A percentile compares a stretch with the other conserved stretches of the same genome.
Conservation (phyloP, 2,329 filamentous ascomycete genomes). For the Anthostomella pinea region DNA sequence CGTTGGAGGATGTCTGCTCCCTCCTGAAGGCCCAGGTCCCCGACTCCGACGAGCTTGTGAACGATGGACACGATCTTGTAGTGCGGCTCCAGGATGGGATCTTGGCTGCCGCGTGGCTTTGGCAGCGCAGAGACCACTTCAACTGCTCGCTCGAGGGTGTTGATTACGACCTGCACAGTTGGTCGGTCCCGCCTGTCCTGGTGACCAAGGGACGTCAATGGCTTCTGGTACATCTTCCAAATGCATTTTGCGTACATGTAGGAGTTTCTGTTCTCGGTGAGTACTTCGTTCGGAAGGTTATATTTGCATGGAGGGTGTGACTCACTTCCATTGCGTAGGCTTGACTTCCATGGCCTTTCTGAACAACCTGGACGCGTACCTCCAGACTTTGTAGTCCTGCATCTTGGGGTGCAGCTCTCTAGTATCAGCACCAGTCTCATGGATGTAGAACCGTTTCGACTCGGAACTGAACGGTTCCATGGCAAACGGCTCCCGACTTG, state of each 20-base stretch:
- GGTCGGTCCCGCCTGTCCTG: conserved; percentile 40
- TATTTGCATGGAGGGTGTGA: conserved; percentile 9
- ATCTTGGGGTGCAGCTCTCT: conserved; percentile 54
- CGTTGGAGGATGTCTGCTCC: conserved; percentile 53
- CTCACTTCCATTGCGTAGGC: conserved; percentile 56
- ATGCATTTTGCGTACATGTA: conserved; percentile 62
- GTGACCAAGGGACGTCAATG: conserved; percentile 40
- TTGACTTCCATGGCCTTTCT: conserved; percentile 53
- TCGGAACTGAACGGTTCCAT: conserved; percentile 61
- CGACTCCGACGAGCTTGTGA: conserved; percentile 71
- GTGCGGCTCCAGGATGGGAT: conserved; percentile 85
- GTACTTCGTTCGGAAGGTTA: conserved; percentile 1
- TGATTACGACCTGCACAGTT: conserved; percentile 42
- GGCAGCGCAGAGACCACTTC: conserved; percentile 49
- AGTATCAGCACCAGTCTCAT: conserved; percentile 46
- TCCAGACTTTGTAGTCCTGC: conserved; percentile 60
- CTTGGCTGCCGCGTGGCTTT: conserved; percentile 56
- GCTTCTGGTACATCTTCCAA: conserved; percentile 61
- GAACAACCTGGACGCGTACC: conserved; percentile 56
- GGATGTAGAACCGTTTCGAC: conserved; percentile 56
- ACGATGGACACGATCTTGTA: conserved; percentile 84
- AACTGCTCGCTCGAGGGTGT: conserved; percentile 49
- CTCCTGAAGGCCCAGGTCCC: conserved; percentile 46
- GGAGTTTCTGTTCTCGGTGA: conserved; percentile 42
- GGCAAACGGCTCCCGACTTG: conserved; percentile 59